phyloP scores from a whole-genome alignment of 805 yeast genomes.

The Candida jianshihensis region DNA sequence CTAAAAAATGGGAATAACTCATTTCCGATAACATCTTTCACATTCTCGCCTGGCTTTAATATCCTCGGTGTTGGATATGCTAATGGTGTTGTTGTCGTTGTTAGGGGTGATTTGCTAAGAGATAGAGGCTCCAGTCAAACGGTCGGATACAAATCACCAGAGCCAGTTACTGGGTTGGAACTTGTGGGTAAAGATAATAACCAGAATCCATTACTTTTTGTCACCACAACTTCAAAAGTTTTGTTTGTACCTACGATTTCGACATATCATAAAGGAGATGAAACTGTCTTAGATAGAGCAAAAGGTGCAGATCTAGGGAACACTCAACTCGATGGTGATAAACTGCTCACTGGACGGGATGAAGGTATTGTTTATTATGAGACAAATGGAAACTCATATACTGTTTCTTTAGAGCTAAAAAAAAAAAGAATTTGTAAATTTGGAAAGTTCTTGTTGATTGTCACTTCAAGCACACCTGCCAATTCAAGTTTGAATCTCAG shows the following conservation, averaged over 20 bases:
- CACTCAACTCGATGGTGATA: constrained; percentile 33
- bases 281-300: constrained; percentile 34
- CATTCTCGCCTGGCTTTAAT: constrained; percentile 46
- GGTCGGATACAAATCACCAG: constrained; percentile 57
- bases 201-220: constrained; percentile 50
- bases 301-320: constrained; percentile 42
- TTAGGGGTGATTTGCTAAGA: constrained; percentile 81
- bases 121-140: constrained; percentile 91
- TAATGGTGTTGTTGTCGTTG: constrained; percentile 73
- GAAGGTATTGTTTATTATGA: constrained; percentile 62
- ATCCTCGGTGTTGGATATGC: constrained; percentile 73
- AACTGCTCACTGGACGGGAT: constrained; percentile 57
- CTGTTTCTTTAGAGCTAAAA: constrained; percentile 48
- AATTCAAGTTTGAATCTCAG: constrained; percentile 26
- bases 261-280: constrained; percentile 63
- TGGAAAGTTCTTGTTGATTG: constrained; percentile 51
- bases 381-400: constrained; percentile 43
- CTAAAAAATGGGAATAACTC: constrained; percentile 70
- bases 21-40: constrained; percentile 68
- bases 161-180: constrained; percentile 75
- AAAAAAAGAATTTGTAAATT: constrained; percentile 46
- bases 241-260: constrained; percentile 73
- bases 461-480: constrained; percentile 39
- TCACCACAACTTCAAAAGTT: constrained; percentile 68
- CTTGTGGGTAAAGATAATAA: constrained; percentile 34